Evolutionary conservation across 805 yeast species (phyloP).

Genomic region (Suhomyces sp.): DNA sequence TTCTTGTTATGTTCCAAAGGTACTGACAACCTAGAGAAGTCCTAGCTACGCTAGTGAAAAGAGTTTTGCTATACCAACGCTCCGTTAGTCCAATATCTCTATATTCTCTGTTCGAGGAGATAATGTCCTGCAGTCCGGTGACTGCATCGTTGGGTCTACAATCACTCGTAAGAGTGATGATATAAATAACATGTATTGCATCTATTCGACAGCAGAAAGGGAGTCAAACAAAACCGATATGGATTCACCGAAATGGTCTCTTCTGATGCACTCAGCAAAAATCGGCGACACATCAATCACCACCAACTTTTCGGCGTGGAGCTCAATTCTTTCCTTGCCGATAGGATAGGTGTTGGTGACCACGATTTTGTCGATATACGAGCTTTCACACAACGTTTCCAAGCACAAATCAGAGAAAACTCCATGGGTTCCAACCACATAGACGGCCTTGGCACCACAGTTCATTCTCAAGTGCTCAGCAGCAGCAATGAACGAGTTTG

Average conservation of each 20-base stretch:
- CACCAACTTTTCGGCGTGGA: constrained; percentile 61
- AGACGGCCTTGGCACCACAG: constrained; percentile 93
- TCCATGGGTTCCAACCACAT: constrained; percentile 94
- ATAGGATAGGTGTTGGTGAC: constrained; percentile 97
- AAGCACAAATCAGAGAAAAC: constrained; percentile 85
- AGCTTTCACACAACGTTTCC: constrained; percentile 71
- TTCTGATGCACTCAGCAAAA: constrained; percentile 96
- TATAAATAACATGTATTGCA: not conserved
- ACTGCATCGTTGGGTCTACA: constrained; percentile 48
- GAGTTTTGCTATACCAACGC: constrained; percentile 46
- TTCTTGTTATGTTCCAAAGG: not conserved
- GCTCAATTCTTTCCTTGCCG: constrained; percentile 53
- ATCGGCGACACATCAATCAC: constrained; percentile 93
- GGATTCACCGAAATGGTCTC: constrained; percentile 98
- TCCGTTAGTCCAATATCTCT: constrained; percentile 52
- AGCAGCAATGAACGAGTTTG: constrained; percentile 90
- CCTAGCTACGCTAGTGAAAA: not conserved
- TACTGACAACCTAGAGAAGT: not conserved
- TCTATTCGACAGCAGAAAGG: constrained; percentile 53
- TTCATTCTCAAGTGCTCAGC: constrained; percentile 95
- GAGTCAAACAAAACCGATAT: constrained; percentile 91
- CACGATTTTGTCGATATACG: constrained; percentile 84
- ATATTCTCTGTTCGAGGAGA: constrained; percentile 15
- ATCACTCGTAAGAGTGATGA: constrained; percentile 1
- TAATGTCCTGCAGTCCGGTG: constrained; percentile 53